phyloP scores from a whole-genome alignment of 768 basidiomycete species.

The Termitomyces sp. region DNA sequence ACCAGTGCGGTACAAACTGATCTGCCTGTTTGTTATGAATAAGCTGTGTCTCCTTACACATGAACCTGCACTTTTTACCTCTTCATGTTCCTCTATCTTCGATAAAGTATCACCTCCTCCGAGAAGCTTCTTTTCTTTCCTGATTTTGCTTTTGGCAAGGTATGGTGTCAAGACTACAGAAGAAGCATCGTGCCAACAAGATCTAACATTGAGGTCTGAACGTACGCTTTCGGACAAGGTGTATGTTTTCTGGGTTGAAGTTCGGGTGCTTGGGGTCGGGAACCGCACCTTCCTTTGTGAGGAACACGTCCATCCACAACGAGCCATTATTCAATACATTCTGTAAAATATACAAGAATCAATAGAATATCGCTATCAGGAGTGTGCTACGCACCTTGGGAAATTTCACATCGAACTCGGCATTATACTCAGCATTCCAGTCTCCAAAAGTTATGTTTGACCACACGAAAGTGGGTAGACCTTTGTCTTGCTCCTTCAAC shows the following conservation, averaged over 20 bases:
- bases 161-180: conserved; percentile 81
- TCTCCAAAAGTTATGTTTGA: conserved; percentile 74
- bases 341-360: conserved; percentile 28
- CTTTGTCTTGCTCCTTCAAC: conserved; percentile 41
- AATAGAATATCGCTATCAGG: not conserved
- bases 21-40: conserved; percentile 32
- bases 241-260: conserved; percentile 54
- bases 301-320: conserved; percentile 79
- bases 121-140: conserved; percentile 84
- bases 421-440: conserved; percentile 56
- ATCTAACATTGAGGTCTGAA: conserved; percentile 10
- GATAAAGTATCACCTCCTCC: conserved; percentile 26
- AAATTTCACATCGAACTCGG: conserved; percentile 56
- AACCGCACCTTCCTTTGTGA: conserved; percentile 59
- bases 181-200: not conserved
- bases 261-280: conserved; percentile 54
- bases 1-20: conserved; percentile 80
- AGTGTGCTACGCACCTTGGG: conserved; percentile 48
- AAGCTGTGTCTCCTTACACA: not conserved
- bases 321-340: conserved; percentile 74
- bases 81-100: conserved; percentile 38
- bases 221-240: conserved; percentile 74
- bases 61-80: conserved; percentile 33
- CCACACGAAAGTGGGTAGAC: conserved; percentile 71
- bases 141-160: conserved; percentile 59